These are phyloP conservation scores for Thalassiosira ordinaria DNA, from an alignment of 352 stramenopile species.

Conservation along the genomic window DNA sequence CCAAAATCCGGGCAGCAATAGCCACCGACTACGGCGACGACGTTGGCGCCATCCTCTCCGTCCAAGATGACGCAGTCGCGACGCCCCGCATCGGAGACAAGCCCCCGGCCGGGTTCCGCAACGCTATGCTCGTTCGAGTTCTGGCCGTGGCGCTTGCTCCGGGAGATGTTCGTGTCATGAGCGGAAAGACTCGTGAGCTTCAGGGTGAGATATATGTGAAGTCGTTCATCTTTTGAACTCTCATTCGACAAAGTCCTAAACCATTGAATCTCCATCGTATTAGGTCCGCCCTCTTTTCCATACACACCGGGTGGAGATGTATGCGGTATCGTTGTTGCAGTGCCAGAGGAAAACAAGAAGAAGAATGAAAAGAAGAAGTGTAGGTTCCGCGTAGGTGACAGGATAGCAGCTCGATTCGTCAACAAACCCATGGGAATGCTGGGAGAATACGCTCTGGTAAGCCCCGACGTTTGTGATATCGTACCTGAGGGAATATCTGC, in stretches of 20 bases:
- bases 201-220: conserved; percentile 33
- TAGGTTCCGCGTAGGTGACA: conserved; percentile 60
- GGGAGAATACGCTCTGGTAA: conserved; percentile 64
- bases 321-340: conserved; percentile 63
- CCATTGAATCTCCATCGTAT: too few species aligned
- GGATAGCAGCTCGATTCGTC: conserved; percentile 56
- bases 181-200: conserved; percentile 54
- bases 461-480: conserved; percentile 44
- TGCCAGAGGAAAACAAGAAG: conserved; percentile 41
- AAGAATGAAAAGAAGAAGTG: background rate
- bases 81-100: conserved; percentile 20
- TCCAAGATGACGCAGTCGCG: conserved; percentile 46
- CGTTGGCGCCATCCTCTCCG: conserved; percentile 57
- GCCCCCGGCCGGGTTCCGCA: conserved; percentile 32
- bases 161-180: conserved; percentile 63
- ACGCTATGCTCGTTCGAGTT: conserved; percentile 55
- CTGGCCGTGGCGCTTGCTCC: conserved; percentile 57
- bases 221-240: background rate
- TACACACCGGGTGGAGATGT: conserved; percentile 73
- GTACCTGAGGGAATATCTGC: conserved; percentile 48
- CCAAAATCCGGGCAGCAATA: conserved; percentile 61
- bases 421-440: conserved; percentile 59
- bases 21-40: conserved; percentile 55
- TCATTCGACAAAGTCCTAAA: background rate
- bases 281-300: conserved; percentile 64